Evolutionary conservation across 169 alveolate genomes (phyloP).

Genomic region (Neospora caninum): DNA sequence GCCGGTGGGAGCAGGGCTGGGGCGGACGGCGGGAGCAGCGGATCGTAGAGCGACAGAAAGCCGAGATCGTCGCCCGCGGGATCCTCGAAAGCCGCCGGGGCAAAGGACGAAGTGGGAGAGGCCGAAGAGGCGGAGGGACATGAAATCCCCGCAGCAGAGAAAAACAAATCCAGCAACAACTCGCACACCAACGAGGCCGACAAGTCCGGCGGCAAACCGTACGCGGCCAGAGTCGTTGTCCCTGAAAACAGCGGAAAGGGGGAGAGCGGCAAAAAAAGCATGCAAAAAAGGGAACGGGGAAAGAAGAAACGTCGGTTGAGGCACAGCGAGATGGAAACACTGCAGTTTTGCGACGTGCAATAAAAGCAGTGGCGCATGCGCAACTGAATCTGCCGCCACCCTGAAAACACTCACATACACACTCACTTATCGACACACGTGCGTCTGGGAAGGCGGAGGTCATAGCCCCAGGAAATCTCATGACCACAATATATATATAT

Average conservation of each 20-base stretch:
- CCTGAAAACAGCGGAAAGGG: neutral
- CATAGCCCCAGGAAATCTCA: too few species aligned
- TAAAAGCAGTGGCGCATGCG: too few species aligned
- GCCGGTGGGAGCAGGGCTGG: neutral
- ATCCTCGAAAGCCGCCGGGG: neutral
- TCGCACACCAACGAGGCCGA: neutral
- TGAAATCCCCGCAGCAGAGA: neutral
- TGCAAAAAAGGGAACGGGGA: neutral
- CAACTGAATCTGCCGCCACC: too few species aligned
- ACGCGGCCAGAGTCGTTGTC: neutral
- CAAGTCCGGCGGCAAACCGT: neutral
- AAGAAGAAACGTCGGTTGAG: too few species aligned
- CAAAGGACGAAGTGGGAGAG: neutral
- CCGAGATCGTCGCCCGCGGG: neutral
- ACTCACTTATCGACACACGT: too few species aligned
- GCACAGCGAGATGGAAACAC: too few species aligned
- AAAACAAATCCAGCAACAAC: neutral
- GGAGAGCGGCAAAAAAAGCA: neutral
- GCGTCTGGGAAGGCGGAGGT: too few species aligned
- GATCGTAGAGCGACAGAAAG: conserved; percentile 2
- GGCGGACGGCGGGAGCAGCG: neutral
- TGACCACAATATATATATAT: too few species aligned
- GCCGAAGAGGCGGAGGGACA: neutral
- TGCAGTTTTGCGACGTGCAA: too few species aligned
- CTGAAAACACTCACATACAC: too few species aligned